Evolutionary conservation across 768 basidiomycete species (phyloP).

Genomic region (Collybiopsis luxurians): DNA sequence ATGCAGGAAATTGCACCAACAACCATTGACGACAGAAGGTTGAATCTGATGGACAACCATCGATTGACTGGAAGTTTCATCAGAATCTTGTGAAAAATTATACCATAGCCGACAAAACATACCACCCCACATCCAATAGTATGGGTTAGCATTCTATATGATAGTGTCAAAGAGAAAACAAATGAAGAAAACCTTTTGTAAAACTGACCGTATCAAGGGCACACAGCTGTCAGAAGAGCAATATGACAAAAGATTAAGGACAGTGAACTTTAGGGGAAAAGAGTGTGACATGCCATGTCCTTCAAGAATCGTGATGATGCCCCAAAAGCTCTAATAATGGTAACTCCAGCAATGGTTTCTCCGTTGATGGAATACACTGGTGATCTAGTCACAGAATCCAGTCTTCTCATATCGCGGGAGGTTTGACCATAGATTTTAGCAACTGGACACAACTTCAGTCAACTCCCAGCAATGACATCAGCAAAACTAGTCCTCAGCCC

Average conservation of each 20-base stretch:
- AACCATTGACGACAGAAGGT: slow-evolving; percentile 69
- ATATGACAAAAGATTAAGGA: no score
- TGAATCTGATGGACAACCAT: slow-evolving; percentile 89
- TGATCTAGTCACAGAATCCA: slow-evolving; percentile 48
- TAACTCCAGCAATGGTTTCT: slow-evolving; percentile 65
- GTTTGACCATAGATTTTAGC: slow-evolving; percentile 74
- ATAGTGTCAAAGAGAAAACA: slow-evolving; percentile 23
- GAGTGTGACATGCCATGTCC: slow-evolving; percentile 80
- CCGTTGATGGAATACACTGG: slow-evolving; percentile 46
- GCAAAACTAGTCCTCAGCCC: no score
- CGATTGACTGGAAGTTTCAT: slow-evolving; percentile 61
- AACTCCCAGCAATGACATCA: no score
- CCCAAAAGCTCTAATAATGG: slow-evolving; percentile 76
- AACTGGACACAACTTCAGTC: no score
- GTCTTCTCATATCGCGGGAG: slow-evolving; percentile 78
- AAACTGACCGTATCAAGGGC: slow-evolving; percentile 71
- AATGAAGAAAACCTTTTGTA: not conserved
- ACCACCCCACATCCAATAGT: slow-evolving; percentile 93
- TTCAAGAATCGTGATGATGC: slow-evolving; percentile 83
- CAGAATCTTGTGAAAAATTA: slow-evolving; percentile 6
- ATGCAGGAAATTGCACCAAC: slow-evolving; percentile 71
- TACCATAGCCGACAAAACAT: slow-evolving; percentile 13
- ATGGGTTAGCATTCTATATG: slow-evolving; percentile 33
- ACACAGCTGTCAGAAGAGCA: no score
- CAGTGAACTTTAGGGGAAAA: no score